Evolutionary conservation across 179 eudicot species (phyloP).

Genomic region (Patellifolia procumbens): DNA sequence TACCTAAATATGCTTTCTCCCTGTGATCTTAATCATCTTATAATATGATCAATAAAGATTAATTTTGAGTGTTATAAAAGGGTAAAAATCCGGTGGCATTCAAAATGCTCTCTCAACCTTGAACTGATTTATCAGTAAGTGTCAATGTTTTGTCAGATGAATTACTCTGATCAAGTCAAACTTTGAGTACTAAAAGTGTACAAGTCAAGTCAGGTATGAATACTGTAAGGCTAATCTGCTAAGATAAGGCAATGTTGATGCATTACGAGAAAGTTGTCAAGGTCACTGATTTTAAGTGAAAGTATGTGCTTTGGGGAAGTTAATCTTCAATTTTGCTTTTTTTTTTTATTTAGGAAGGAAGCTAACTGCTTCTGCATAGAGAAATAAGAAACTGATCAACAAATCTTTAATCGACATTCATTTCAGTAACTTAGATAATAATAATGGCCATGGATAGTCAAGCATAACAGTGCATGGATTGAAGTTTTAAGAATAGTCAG

Average conservation of each 20-base stretch:
- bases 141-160: neutral
- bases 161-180: neutral
- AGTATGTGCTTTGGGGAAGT: neutral
- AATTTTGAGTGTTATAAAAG: neutral
- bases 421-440: constrained; percentile 70
- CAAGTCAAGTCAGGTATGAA: neutral
- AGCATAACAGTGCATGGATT: neutral
- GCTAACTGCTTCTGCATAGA: neutral
- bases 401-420: constrained; percentile 18
- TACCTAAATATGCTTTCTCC: no score
- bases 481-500: neutral
- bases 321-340: no score
- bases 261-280: neutral
- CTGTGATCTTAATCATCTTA: no score
- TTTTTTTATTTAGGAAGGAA: neutral
- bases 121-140: neutral
- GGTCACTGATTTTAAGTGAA: neutral
- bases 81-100: neutral
- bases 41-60: no score
- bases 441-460: no score
- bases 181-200: neutral
- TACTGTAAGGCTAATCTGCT: neutral
- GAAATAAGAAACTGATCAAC: neutral
- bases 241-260: neutral
- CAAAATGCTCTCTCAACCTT: neutral